phyloP scores from a whole-genome alignment of 805 yeast genomes.

The Cyberlindnera saturnus region DNA sequence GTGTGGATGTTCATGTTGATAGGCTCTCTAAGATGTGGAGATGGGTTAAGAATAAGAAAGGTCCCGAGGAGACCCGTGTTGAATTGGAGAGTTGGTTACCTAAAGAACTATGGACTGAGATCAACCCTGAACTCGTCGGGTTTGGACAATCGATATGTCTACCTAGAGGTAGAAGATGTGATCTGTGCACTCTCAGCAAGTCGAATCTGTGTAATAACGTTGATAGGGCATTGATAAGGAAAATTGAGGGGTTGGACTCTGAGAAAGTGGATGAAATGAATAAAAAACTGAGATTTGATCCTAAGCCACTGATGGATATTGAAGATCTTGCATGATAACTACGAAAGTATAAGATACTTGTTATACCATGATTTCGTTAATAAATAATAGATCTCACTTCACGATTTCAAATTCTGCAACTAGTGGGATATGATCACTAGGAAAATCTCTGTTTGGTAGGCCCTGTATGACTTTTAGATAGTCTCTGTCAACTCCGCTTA shows the following conservation, averaged over 20 bases:
- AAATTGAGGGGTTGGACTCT: constrained; percentile 20
- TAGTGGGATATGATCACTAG: constrained; percentile 31
- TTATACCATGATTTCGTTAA: constrained; percentile 2
- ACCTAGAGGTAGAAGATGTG: constrained; percentile 67
- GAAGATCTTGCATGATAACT: constrained; percentile 24
- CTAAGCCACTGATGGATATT: constrained; percentile 30
- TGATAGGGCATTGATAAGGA: constrained; percentile 38
- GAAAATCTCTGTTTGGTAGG: constrained; percentile 52
- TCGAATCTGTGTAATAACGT: constrained; percentile 53
- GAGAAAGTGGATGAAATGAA: constrained; percentile 17
- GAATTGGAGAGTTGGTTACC: constrained; percentile 75
- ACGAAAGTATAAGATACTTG: background rate
- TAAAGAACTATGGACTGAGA: constrained; percentile 66
- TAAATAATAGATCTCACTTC: constrained; percentile 4
- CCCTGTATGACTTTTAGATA: constrained; percentile 32
- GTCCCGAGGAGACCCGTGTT: constrained; percentile 71
- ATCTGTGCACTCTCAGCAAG: constrained; percentile 52
- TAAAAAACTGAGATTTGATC: constrained; percentile 37
- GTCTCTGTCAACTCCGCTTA: constrained; percentile 41
- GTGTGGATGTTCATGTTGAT: constrained; percentile 90
- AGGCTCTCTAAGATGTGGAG: constrained; percentile 74
- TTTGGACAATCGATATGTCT: constrained; percentile 88
- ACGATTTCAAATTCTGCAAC: constrained; percentile 21
- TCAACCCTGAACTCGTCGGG: constrained; percentile 84
- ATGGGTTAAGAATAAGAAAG: constrained; percentile 56